phyloP scores from a whole-genome alignment of 768 basidiomycete genomes.

The Tricholoma sp. region DNA sequence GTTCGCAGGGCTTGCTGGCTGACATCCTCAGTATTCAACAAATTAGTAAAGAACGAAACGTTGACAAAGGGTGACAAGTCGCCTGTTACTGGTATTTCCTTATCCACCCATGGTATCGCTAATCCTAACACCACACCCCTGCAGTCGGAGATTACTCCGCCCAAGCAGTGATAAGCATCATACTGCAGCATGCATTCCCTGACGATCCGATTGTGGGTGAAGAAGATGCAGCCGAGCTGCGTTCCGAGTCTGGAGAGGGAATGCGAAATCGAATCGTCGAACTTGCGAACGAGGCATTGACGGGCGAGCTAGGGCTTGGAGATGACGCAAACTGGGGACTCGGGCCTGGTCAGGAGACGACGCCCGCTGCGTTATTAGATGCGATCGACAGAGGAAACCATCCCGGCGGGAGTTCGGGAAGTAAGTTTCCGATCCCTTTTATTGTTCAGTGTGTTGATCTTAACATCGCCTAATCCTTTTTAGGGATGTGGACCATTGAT shows the following conservation, averaged over 20 bases:
- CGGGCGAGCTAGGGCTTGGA: conserved; percentile 44
- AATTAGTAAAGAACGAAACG: conserved; percentile 79
- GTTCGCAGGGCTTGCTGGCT: conserved; percentile 83
- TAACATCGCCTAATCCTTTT: not conserved
- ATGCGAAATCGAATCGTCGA: conserved; percentile 66
- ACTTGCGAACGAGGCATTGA: conserved; percentile 79
- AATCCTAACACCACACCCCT: conserved; percentile 1
- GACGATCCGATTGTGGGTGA: conserved; percentile 89
- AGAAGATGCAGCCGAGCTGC: conserved; percentile 83
- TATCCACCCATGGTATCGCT: not conserved
- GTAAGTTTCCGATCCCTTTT: conserved; percentile 39
- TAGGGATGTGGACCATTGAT: conserved; percentile 84
- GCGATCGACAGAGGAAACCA: conserved; percentile 84
- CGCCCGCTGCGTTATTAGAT: conserved; percentile 59
- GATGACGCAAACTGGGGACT: conserved; percentile 71
- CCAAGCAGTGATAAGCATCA: conserved; percentile 84
- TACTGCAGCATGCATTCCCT: conserved; percentile 76
- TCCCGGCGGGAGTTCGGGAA: conserved; percentile 64
- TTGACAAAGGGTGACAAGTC: conserved; percentile 89
- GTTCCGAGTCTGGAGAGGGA: conserved; percentile 35
- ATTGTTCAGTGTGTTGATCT: not conserved
- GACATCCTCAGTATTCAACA: conserved; percentile 82
- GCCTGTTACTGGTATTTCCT: conserved; percentile 69
- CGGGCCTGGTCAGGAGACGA: conserved; percentile 51
- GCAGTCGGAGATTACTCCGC: conserved; percentile 91